These are phyloP conservation scores for Tephrocybe sp. DNA, from an alignment of 768 basidiomycete genomes.

Conservation along the genomic window DNA sequence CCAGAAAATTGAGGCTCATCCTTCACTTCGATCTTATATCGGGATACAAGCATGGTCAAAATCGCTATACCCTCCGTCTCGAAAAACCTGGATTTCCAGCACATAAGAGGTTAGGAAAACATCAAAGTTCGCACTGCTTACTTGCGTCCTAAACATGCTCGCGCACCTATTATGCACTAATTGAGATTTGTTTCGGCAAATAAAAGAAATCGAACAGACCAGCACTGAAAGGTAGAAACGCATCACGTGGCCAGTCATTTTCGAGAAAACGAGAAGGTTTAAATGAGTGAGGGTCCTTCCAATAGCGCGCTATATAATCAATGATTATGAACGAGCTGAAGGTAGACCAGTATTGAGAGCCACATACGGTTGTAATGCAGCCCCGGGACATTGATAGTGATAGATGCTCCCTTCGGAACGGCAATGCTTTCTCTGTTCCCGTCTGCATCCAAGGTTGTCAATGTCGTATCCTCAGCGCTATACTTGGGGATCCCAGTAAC, in stretches of 20 bases:
- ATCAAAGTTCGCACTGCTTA: slow-evolving; percentile 17
- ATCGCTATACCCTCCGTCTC: slow-evolving; percentile 53
- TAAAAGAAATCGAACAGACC: slow-evolving; percentile 27
- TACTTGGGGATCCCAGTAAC: slow-evolving; percentile 43
- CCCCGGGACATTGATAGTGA: slow-evolving; percentile 38
- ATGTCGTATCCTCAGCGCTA: slow-evolving; percentile 45
- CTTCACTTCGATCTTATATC: slow-evolving; percentile 47
- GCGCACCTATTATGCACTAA: slow-evolving; percentile 28
- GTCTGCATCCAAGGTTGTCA: slow-evolving; percentile 30
- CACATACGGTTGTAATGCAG: slow-evolving; percentile 53
- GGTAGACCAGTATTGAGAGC: neutral
- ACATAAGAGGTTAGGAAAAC: neutral
- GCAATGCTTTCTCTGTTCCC: slow-evolving; percentile 40
- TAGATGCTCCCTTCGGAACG: slow-evolving; percentile 40
- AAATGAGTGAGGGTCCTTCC: slow-evolving; percentile 52
- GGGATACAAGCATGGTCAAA: slow-evolving; percentile 46
- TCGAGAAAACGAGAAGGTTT: slow-evolving; percentile 47
- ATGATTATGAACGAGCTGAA: neutral
- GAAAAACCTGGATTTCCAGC: slow-evolving; percentile 35
- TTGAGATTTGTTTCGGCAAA: neutral
- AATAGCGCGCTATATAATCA: slow-evolving; percentile 45
- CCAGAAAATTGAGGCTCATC: slow-evolving; percentile 48
- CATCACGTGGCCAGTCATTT: slow-evolving; percentile 50
- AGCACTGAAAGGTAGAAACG: slow-evolving; percentile 52
- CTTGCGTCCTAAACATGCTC: slow-evolving; percentile 47